phyloP scores from a whole-genome alignment of 148 eudicot species.

The Diospyros lotus region DNA sequence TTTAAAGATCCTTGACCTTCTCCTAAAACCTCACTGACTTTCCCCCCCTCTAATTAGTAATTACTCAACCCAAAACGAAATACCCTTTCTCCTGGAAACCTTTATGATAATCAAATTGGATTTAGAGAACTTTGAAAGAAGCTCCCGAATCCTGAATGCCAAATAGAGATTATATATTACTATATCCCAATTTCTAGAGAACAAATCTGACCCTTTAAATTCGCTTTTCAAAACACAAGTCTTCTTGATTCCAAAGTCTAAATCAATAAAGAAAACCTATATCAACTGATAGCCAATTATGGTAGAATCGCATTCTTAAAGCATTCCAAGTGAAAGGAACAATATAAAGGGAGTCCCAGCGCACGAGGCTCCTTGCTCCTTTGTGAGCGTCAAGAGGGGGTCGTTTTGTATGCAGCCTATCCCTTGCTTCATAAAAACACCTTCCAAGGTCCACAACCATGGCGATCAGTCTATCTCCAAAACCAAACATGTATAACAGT shows the following conservation, averaged over 20 bases:
- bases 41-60: too few relatives aligned
- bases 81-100: background rate
- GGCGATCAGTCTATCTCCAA: background rate
- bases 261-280: background rate
- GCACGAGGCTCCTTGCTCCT: too few relatives aligned
- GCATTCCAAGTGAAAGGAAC: too few relatives aligned
- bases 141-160: background rate
- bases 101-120: background rate
- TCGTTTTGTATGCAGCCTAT: too few relatives aligned
- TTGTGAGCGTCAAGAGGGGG: too few relatives aligned
- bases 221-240: background rate
- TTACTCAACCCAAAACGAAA: background rate
- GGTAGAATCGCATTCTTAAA: too few relatives aligned
- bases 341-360: too few relatives aligned
- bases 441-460: background rate
- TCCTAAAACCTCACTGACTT: background rate
- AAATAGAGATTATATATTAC: background rate
- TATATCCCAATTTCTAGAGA: background rate
- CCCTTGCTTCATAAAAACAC: too few relatives aligned
- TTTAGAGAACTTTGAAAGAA: background rate
- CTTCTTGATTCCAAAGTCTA: background rate
- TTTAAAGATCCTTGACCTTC: background rate
- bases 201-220: background rate
- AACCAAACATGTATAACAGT: background rate
- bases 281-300: background rate